Percentiles rank a stretch among this genome's conserved stretches.
These are phyloP conservation scores for Solanum gandarillasii DNA, from an alignment of 257 asterid genomes.

Conservation along the genomic window DNA sequence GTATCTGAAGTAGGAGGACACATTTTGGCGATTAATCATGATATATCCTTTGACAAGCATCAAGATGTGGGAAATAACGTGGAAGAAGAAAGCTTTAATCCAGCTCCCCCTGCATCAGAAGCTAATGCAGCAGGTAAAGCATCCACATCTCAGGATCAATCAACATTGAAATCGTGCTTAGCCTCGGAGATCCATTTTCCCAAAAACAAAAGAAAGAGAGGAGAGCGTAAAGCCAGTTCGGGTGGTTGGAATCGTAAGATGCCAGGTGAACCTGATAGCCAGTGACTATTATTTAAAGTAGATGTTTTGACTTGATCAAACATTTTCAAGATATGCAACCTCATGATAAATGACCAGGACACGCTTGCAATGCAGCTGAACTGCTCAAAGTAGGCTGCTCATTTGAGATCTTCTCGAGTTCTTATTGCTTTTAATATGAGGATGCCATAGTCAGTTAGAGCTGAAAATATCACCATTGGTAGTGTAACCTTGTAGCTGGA, in stretches of 20 bases:
- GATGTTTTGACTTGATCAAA: neutral
- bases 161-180: constrained; percentile 28
- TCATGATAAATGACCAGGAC: neutral
- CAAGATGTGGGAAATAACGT: constrained; percentile 36
- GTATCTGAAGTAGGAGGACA: constrained; percentile 38
- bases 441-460: neutral
- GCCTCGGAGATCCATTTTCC: constrained; percentile 53
- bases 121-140: constrained; percentile 12
- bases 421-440: neutral
- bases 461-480: neutral
- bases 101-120: constrained; percentile 13
- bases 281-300: neutral
- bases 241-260: constrained; percentile 57
- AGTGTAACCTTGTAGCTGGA: neutral
- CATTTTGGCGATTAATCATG: constrained; percentile 13
- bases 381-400: neutral
- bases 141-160: constrained; percentile 14
- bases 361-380: neutral
- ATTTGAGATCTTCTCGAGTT: neutral
- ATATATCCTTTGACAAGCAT: constrained; percentile 25
- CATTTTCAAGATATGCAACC: neutral
- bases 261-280: constrained; percentile 49
- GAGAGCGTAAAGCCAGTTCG: constrained; percentile 75
- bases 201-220: constrained; percentile 68
- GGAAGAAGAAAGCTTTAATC: constrained; percentile 44